These are phyloP conservation scores for Scytalidium sp. DNA, from an alignment of 2,329 filamentous ascomycete genomes.

Conservation along the genomic window DNA sequence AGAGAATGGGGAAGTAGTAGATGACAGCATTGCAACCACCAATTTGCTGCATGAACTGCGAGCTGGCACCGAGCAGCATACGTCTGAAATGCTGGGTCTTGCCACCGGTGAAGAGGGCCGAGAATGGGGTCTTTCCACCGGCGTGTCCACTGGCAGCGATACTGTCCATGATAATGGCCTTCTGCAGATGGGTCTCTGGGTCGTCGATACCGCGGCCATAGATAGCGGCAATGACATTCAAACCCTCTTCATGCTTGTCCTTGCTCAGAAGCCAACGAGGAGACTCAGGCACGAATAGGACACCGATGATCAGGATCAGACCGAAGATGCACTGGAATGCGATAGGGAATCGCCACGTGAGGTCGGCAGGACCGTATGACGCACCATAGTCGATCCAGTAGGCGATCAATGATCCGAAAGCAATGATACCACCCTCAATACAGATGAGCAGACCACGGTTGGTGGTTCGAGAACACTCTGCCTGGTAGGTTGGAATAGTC, in stretches of 20 bases:
- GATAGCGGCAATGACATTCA: slow-evolving; percentile 93
- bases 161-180: slow-evolving; percentile 30
- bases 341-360: slow-evolving; percentile 87
- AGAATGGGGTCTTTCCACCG: slow-evolving; percentile 28
- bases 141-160: slow-evolving; percentile 33
- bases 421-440: slow-evolving; percentile 56
- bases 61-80: slow-evolving; percentile 46
- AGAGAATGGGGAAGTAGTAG: slow-evolving; percentile 49
- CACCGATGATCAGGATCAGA: slow-evolving; percentile 74
- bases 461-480: slow-evolving; percentile 45
- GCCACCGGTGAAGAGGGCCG: slow-evolving; percentile 46
- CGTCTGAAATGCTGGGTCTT: slow-evolving; percentile 53
- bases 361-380: slow-evolving; percentile 77
- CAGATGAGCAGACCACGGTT: slow-evolving; percentile 47
- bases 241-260: slow-evolving; percentile 95
- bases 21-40: slow-evolving; percentile 42
- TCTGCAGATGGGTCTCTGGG: slow-evolving; percentile 29
- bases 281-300: slow-evolving; percentile 90
- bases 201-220: slow-evolving; percentile 64
- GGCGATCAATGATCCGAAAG: slow-evolving; percentile 70
- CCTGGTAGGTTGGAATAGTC: slow-evolving; percentile 59
- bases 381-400: slow-evolving; percentile 99
- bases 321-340: slow-evolving; percentile 94
- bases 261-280: slow-evolving; percentile 96
- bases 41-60: slow-evolving; percentile 52